Base-by-base conservation (phyloP, 2,329 filamentous ascomycete species). In the Curvularia verruculosa region DNA sequence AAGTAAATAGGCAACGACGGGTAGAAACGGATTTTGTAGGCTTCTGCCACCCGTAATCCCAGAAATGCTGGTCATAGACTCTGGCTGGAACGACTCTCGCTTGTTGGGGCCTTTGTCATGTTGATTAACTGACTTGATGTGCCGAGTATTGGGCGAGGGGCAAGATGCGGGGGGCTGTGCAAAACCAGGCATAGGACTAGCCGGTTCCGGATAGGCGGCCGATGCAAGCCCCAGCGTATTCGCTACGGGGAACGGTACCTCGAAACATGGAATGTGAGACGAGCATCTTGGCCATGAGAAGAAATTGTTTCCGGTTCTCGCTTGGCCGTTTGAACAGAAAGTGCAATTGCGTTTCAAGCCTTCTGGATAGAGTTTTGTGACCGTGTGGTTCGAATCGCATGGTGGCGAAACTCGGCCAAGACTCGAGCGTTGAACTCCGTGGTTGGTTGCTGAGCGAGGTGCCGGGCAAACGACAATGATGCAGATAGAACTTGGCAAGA, bases 151-250 rank as follows among this genome's bases (percentile, higher is more conserved):
- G 37, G 37, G 19, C 15, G 37, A 39, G 26, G 45, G 57, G 57
- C 55, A 50, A 60, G 29, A 24, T 37, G 34, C 31, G 51, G 53
- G 47, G 63, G 63, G 63, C 56, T 56, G 61, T 60, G 62, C 54
- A 49, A 24, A 24, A 13, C 19, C 31, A 36, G 34, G 31, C 31
- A n/a, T 10, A 26, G 8, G 13, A 28, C 44, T 57, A 57, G 39
- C 49, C 50, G 44, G 52, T 46, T 49, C 39, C 43, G 52, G 29
- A 37, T 15, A 44, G 31, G 52, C 34, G 47, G 9, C 18, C 29
- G 36, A 18, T 56, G 36, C 24, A 28, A 15, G 31, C 18, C 39
- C 37, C 26, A 23, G 6, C 5, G 34, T 55, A 47, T 51, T 51
- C 29, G 31, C 28, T 24, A 28, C 18, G 9, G 26, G 47, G 40